Evolutionary conservation across 768 basidiomycete species (phyloP).

Genomic region (Suillus subalutaceus): DNA sequence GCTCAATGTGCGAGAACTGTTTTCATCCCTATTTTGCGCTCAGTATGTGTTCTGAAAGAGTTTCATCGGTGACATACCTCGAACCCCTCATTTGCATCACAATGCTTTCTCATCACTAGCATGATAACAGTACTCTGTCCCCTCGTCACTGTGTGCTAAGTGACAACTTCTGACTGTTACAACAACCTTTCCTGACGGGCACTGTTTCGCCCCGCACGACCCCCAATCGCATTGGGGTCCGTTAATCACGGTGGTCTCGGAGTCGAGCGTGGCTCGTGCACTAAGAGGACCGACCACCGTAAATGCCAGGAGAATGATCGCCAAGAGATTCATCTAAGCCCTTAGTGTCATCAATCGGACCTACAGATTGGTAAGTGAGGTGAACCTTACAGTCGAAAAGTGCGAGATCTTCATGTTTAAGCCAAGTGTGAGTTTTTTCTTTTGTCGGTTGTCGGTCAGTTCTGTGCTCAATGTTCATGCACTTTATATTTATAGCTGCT

Average conservation of each 20-base stretch:
- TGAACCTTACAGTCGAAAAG: neutral
- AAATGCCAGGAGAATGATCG: neutral
- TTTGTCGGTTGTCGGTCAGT: neutral
- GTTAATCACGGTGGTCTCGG: neutral
- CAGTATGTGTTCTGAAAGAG: neutral
- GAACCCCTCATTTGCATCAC: neutral
- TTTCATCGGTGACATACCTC: neutral
- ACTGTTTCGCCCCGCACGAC: conserved; percentile 1
- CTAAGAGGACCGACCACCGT: neutral
- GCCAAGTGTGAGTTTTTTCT: neutral
- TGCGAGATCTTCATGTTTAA: neutral
- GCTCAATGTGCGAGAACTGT: neutral
- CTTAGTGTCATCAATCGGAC: neutral
- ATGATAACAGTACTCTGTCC: conserved; percentile 2
- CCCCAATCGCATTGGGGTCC: conserved; percentile 9
- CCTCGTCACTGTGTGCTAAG: neutral
- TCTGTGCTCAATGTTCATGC: neutral
- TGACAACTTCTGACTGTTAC: neutral
- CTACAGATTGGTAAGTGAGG: too few relatives aligned
- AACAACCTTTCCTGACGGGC: neutral
- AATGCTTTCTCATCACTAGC: too few relatives aligned
- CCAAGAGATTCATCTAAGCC: neutral
- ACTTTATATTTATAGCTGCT: neutral
- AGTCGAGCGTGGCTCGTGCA: neutral
- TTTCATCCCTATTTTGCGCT: neutral